phyloP scores from a whole-genome alignment of 106 monocot species.

The Xerophyta viscosa region DNA sequence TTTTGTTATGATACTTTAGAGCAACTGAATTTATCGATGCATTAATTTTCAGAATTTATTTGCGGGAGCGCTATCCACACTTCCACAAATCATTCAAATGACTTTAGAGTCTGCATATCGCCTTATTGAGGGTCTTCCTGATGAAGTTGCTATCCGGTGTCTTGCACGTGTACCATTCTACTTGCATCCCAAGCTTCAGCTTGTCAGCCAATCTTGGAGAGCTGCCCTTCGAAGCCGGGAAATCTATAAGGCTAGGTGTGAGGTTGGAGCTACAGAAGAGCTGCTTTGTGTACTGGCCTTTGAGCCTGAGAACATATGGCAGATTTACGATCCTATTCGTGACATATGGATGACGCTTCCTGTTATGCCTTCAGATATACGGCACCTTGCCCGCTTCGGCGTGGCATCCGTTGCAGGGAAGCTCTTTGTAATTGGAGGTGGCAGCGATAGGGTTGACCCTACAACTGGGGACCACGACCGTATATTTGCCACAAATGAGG shows the following conservation, averaged over 20 bases:
- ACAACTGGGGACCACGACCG: conserved; percentile 83
- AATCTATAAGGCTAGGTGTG: conserved; percentile 41
- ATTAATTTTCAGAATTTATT: background rate
- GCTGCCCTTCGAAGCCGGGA: conserved; percentile 43
- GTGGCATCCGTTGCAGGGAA: conserved; percentile 67
- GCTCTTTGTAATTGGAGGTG: conserved; percentile 91
- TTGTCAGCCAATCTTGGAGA: conserved; percentile 72
- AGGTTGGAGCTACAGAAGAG: conserved; percentile 54
- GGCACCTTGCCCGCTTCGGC: conserved; percentile 90
- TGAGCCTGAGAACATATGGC: conserved; percentile 90
- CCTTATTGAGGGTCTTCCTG: conserved; percentile 81
- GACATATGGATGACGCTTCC: conserved; percentile 88
- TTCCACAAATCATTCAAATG: background rate
- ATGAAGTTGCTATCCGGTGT: conserved; percentile 70
- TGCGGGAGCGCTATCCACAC: background rate
- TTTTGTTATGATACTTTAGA: too few species aligned
- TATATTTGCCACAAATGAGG: conserved; percentile 86
- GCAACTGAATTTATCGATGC: background rate
- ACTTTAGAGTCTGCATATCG: conserved; percentile 24
- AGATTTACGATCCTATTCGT: conserved; percentile 73
- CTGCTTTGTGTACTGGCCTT: conserved; percentile 84
- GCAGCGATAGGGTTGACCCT: conserved; percentile 78
- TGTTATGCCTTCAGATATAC: conserved; percentile 64
- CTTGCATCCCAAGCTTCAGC: conserved; percentile 42
- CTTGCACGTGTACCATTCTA: conserved; percentile 86